Evolutionary conservation across 1,284 basidiomycete species (phyloP).

Genomic region (Pascua sp.): DNA sequence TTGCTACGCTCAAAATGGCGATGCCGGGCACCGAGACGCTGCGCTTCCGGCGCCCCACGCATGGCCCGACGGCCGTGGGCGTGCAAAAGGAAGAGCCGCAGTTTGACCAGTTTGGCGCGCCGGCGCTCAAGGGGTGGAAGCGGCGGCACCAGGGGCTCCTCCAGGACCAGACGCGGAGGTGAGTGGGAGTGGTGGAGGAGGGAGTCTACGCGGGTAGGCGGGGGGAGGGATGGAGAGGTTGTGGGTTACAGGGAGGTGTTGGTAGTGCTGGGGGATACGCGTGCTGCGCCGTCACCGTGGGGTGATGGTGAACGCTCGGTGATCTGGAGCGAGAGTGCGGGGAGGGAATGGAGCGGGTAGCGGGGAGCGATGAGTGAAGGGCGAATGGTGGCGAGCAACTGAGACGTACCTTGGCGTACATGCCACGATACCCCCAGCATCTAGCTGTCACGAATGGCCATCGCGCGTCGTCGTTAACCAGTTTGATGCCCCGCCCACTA

Average conservation of each 20-base stretch:
- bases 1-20: slow-evolving; percentile 10
- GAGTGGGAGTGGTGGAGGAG: slow-evolving; percentile 10
- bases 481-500: background rate
- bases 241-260: too few species aligned
- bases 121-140: slow-evolving; percentile 43
- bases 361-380: too few species aligned
- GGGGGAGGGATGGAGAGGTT: too few species aligned
- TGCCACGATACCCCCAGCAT: too few species aligned
- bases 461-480: too few species aligned
- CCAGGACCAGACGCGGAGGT: slow-evolving; percentile 47
- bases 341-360: too few species aligned
- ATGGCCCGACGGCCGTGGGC: slow-evolving; percentile 34
- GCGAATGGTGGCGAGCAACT: too few species aligned
- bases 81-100: slow-evolving; percentile 20
- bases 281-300: background rate
- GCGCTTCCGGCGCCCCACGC: slow-evolving; percentile 44
- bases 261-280: background rate
- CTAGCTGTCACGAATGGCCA: too few species aligned
- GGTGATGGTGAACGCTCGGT: too few species aligned
- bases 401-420: too few species aligned
- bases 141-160: slow-evolving; percentile 46
- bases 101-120: slow-evolving; percentile 41
- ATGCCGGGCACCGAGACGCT: slow-evolving; percentile 46
- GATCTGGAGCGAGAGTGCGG: too few species aligned
- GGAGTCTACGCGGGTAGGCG: background rate